Percentiles rank a stretch among this genome's conserved stretches.
Conservation (phyloP, 306 rosid genomes). For the Prunus padus region DNA sequence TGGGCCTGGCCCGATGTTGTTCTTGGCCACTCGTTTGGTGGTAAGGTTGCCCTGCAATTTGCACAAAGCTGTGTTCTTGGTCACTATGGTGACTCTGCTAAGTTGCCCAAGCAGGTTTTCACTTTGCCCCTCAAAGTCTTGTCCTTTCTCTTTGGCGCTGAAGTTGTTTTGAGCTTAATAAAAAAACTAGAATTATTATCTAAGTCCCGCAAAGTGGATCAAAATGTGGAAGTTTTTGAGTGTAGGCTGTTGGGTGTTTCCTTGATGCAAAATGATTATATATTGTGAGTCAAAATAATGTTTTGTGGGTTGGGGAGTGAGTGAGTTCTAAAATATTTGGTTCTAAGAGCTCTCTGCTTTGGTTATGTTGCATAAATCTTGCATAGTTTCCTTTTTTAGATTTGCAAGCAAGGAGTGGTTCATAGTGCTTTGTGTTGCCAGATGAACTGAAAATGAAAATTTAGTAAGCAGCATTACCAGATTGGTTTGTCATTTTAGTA, state of each 20-base stretch:
- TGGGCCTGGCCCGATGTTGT: constrained; percentile 97
- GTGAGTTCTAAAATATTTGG: background rate
- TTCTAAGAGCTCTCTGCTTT: too few relatives aligned
- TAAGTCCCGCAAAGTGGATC: background rate
- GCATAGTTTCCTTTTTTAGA: too few relatives aligned
- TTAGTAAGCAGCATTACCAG: too few relatives aligned
- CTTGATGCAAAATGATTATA: too few relatives aligned
- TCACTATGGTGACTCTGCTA: constrained; percentile 59
- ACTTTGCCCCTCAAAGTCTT: background rate
- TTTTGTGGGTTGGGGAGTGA: background rate
- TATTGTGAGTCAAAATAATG: too few relatives aligned
- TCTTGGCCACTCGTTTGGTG: constrained; percentile 90
- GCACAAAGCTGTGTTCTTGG: constrained; percentile 59
- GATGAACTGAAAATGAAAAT: too few relatives aligned
- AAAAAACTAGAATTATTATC: too few relatives aligned
- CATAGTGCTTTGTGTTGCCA: too few relatives aligned
- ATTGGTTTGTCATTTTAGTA: background rate
- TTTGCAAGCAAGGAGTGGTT: too few relatives aligned
- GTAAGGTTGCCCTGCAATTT: constrained; percentile 77
- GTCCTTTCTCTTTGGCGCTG: background rate
- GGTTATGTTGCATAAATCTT: too few relatives aligned
- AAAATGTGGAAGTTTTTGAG: background rate
- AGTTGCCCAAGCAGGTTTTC: constrained; percentile 75
- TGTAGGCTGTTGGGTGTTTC: background rate
- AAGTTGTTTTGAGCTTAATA: background rate